phyloP scores from a whole-genome alignment of 2,329 filamentous ascomycete genomes.

The Talaromyces verruculosus region DNA sequence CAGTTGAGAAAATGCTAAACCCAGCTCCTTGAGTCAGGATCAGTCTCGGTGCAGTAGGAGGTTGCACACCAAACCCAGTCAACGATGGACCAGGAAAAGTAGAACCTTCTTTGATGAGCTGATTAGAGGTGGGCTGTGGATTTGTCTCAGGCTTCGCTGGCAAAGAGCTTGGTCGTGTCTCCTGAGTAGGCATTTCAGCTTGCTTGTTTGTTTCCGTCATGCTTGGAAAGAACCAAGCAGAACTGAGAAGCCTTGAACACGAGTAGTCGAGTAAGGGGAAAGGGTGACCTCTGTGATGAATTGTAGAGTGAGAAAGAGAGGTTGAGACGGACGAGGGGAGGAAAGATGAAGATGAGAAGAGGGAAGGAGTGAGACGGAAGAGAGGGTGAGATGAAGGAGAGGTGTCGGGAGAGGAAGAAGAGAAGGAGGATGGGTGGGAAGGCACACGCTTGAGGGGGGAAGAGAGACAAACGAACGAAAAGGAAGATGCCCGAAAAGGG shows the following conservation, averaged over 20 bases:
- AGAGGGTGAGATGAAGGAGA: background rate
- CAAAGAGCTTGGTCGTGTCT: no score
- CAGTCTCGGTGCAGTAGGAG: background rate
- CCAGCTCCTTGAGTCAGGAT: background rate
- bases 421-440: background rate
- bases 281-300: background rate
- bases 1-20: background rate
- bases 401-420: background rate
- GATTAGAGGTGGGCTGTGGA: background rate
- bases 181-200: background rate
- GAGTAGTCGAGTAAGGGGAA: background rate
- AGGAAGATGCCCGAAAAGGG: constrained; percentile 7
- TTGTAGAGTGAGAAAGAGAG: background rate
- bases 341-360: background rate
- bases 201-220: background rate
- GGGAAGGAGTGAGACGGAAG: background rate
- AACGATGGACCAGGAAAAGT: background rate
- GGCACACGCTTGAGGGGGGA: background rate
- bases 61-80: background rate
- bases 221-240: background rate
- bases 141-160: background rate
- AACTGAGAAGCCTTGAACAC: background rate
- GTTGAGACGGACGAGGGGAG: background rate
- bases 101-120: background rate
- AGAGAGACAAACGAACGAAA: background rate